Evolutionary conservation across 1,284 basidiomycete species (phyloP).

Genomic region (Moesziomyces parantarcticus): DNA sequence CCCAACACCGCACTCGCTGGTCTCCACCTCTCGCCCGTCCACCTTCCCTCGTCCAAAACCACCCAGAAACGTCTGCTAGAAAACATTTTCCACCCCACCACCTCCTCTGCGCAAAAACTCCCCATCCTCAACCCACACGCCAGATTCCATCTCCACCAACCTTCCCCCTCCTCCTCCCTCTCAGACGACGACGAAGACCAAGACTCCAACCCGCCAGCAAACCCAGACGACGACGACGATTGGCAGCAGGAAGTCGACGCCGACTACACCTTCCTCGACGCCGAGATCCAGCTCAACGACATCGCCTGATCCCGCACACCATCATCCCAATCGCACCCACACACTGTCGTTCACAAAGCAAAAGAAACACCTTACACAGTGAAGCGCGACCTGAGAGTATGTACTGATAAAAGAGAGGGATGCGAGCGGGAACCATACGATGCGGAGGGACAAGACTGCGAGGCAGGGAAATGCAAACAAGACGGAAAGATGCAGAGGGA

Average conservation of each 20-base stretch:
- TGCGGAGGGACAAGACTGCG: slow-evolving; percentile 1
- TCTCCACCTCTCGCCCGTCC: slow-evolving; percentile 29
- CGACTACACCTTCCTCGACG: slow-evolving; percentile 42
- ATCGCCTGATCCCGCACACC: slow-evolving; percentile 10
- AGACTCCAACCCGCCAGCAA: neutral
- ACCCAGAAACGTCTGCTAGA: slow-evolving; percentile 8
- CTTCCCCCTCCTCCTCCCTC: neutral
- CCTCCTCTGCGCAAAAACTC: neutral
- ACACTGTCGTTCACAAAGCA: slow-evolving; percentile 1
- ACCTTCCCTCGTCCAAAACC: slow-evolving; percentile 1
- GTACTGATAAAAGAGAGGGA: too few relatives aligned
- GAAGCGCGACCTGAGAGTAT: neutral
- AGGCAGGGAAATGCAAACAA: neutral
- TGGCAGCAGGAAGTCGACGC: slow-evolving; percentile 42
- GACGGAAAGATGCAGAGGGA: neutral
- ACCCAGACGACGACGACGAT: slow-evolving; percentile 37
- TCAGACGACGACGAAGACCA: slow-evolving; percentile 6
- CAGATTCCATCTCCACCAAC: slow-evolving; percentile 19
- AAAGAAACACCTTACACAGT: neutral
- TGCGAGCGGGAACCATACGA: too few relatives aligned
- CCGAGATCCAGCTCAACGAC: slow-evolving; percentile 39
- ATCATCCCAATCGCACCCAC: neutral
- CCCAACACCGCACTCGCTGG: slow-evolving; percentile 13
- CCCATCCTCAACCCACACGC: slow-evolving; percentile 20
- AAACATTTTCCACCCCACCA: slow-evolving; percentile 22